phyloP scores from a whole-genome alignment of 2,329 filamentous ascomycete genomes.

The Exophiala aquamarina region DNA sequence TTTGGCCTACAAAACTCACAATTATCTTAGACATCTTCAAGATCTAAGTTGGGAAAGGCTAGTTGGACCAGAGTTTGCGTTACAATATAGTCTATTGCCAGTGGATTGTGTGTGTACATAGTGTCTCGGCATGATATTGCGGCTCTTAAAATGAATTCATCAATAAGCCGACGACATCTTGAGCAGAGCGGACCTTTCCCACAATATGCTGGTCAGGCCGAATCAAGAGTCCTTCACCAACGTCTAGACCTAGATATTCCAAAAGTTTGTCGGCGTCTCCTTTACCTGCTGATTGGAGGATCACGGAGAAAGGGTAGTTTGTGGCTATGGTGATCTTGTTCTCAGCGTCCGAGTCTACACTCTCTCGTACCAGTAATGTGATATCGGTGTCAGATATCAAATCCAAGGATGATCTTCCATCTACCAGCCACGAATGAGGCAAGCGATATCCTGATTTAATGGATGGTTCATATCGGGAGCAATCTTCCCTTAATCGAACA shows the following conservation, averaged over 20 bases:
- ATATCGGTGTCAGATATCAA: slow-evolving; percentile 3
- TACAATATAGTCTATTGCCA: no score
- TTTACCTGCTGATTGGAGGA: not conserved
- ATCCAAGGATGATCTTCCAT: slow-evolving; percentile 7
- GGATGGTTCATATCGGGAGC: not conserved
- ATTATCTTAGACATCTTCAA: no score
- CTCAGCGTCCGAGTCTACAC: no score
- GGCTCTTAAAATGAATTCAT: no score
- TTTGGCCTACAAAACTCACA: no score
- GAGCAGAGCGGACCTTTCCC: slow-evolving; percentile 4
- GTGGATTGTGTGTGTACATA: no score
- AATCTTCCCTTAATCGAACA: not conserved
- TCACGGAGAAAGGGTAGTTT: not conserved
- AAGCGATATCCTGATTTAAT: slow-evolving; percentile 1
- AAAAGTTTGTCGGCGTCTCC: not conserved
- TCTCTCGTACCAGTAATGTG: not conserved
- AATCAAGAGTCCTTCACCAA: not conserved
- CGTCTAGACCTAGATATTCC: not conserved
- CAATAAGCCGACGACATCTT: no score
- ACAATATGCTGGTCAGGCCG: slow-evolving; percentile 15
- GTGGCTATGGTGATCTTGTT: not conserved
- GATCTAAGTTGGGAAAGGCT: no score
- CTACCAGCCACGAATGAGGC: slow-evolving; percentile 8
- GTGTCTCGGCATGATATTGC: no score
- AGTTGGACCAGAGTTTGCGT: no score